phyloP scores from a whole-genome alignment of 1,139 yeast species.

The Yamadazyma dendronema region DNA sequence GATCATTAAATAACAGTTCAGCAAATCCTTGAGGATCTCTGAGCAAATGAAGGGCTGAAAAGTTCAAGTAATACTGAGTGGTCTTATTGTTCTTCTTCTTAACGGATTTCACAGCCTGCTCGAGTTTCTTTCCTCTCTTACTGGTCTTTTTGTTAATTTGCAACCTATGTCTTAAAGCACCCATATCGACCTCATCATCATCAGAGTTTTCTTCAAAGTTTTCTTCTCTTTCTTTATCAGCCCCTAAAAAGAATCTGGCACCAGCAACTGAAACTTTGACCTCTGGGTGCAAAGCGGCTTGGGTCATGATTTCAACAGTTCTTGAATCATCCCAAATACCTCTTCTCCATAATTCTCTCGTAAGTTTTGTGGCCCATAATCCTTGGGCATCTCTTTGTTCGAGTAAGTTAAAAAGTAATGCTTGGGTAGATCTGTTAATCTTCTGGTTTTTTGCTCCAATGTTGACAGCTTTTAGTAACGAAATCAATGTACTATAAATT shows the following conservation, averaged over 20 bases:
- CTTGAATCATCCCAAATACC: conserved; percentile 98
- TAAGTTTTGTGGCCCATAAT: conserved; percentile 92
- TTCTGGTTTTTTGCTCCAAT: conserved; percentile 84
- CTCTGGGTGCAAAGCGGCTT: conserved; percentile 87
- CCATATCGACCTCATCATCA: conserved; percentile 71
- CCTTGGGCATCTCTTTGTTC: conserved; percentile 82
- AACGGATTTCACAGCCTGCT: conserved; percentile 63
- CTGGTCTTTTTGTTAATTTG: conserved; percentile 79
- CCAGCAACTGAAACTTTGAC: conserved; percentile 89
- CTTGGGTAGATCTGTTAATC: conserved; percentile 86
- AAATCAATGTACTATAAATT: conserved; percentile 73
- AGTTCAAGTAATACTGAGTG: conserved; percentile 77
- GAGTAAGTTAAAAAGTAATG: conserved; percentile 78
- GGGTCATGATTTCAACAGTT: conserved; percentile 95
- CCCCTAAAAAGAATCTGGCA: conserved; percentile 86
- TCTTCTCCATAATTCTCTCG: conserved; percentile 95
- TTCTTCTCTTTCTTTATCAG: conserved; percentile 93
- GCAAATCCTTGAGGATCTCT: conserved; percentile 99
- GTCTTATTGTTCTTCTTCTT: conserved; percentile 57
- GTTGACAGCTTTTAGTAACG: conserved; percentile 78
- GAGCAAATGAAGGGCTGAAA: conserved; percentile 87
- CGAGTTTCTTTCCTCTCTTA: conserved; percentile 77
- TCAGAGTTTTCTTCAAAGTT: conserved; percentile 67
- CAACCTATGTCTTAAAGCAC: conserved; percentile 73
- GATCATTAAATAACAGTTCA: conserved; percentile 71